Evolutionary conservation across 805 yeast genomes (phyloP).

Genomic region (Candida coleopterorum): DNA sequence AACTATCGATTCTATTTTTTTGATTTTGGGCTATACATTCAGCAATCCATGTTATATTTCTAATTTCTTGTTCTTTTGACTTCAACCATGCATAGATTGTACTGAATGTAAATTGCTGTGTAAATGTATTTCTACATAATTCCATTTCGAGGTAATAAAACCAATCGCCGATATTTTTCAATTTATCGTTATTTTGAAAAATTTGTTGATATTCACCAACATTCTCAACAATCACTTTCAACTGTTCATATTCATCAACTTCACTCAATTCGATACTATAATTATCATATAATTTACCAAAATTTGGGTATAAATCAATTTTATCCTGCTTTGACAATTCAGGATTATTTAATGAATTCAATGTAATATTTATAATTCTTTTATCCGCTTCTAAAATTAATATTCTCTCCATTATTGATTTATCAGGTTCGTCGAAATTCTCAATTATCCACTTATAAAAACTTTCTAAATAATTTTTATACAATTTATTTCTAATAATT

Average conservation of each 20-base stretch:
- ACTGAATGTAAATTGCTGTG: constrained; percentile 90
- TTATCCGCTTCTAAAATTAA: constrained; percentile 93
- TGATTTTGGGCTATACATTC: constrained; percentile 99
- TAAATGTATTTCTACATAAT: constrained; percentile 84
- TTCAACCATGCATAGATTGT: constrained; percentile 97
- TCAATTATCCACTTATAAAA: constrained; percentile 61
- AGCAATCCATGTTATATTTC: constrained; percentile 99
- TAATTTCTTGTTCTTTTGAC: constrained; percentile 92
- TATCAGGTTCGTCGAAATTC: constrained; percentile 69
- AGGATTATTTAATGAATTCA: constrained; percentile 79
- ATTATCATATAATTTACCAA: constrained; percentile 76
- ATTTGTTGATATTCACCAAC: constrained; percentile 64
- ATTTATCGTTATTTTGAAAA: constrained; percentile 35
- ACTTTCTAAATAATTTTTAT: constrained; percentile 90
- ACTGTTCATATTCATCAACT: constrained; percentile 83
- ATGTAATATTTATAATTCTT: constrained; percentile 84
- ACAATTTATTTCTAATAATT: constrained; percentile 84
- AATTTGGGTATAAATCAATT: constrained; percentile 65
- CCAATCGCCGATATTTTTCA: constrained; percentile 85
- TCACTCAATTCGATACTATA: constrained; percentile 62
- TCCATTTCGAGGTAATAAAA: constrained; percentile 91
- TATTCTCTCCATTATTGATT: constrained; percentile 72
- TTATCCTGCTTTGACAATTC: constrained; percentile 75
- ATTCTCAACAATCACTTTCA: constrained; percentile 57
- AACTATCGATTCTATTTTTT: constrained; percentile 87